These are phyloP conservation scores for Henckelia pumila DNA, from an alignment of 257 asterid genomes.

Conservation along the genomic window DNA sequence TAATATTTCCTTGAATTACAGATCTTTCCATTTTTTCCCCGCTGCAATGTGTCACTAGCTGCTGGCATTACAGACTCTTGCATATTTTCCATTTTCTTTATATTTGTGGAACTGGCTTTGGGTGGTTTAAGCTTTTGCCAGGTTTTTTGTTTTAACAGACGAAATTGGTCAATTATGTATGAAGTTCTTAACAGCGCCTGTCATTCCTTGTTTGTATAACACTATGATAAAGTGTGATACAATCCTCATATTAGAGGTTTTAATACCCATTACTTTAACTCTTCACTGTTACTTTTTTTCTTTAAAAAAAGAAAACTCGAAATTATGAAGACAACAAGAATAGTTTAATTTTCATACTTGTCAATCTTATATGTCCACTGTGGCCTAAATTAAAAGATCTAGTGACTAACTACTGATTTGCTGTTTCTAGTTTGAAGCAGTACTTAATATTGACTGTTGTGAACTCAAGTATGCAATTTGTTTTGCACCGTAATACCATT, in stretches of 20 bases:
- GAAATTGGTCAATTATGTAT: no score
- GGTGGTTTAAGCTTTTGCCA: neutral
- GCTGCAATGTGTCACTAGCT: neutral
- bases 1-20: slow-evolving; percentile 33
- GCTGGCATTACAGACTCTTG: neutral
- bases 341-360: no score
- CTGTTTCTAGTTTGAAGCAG: neutral
- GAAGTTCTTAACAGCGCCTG: neutral
- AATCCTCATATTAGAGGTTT: neutral
- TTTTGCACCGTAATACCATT: no score
- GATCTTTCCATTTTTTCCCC: neutral
- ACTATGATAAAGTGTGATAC: neutral
- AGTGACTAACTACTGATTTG: neutral
- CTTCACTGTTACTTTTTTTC: no score
- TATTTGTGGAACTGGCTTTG: slow-evolving; percentile 1
- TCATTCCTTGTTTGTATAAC: no score
- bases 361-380: neutral
- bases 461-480: no score
- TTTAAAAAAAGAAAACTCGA: no score
- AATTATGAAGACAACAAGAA: no score
- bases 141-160: no score
- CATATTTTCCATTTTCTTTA: slow-evolving; percentile 2
- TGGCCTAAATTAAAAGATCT: no score
- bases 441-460: no score
- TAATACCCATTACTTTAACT: no score